Conservation (phyloP, 31 red algal species). For the Porphyra umbilicalis region DNA sequence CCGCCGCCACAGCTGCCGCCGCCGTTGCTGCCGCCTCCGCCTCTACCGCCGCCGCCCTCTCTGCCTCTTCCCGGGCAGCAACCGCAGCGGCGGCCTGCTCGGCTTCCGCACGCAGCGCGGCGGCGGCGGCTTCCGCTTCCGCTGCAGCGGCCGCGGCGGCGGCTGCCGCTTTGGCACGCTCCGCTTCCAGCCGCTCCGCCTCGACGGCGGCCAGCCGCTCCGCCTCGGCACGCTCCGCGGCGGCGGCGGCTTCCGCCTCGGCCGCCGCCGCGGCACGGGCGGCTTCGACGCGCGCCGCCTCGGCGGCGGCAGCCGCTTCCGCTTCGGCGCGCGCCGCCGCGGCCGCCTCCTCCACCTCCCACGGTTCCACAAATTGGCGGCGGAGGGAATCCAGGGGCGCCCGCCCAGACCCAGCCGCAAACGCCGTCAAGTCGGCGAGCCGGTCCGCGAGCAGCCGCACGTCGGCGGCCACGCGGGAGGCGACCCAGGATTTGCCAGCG, state of each 20-base stretch:
- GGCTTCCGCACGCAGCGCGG: background rate
- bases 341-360: background rate
- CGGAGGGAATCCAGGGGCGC: background rate
- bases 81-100: background rate
- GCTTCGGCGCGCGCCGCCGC: background rate
- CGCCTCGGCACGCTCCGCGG: background rate
- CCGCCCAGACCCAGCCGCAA: background rate
- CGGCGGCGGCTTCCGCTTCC: background rate
- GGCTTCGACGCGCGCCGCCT: background rate
- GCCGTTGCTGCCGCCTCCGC: background rate
- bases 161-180: background rate
- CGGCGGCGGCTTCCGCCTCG: background rate
- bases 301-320: background rate
- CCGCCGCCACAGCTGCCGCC: no score
- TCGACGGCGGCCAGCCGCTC: background rate
- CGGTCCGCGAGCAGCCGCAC: constrained; percentile 38
- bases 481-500: constrained; percentile 50
- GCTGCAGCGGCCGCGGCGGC: background rate
- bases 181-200: no score
- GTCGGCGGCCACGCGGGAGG: constrained; percentile 49
- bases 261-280: background rate
- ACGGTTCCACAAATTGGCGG: background rate
- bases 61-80: background rate
- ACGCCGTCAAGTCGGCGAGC: constrained; percentile 20
- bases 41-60: background rate